These are phyloP conservation scores for Brasenia schreberi DNA, from an alignment of 164 flowering plant species.

Conservation along the genomic window DNA sequence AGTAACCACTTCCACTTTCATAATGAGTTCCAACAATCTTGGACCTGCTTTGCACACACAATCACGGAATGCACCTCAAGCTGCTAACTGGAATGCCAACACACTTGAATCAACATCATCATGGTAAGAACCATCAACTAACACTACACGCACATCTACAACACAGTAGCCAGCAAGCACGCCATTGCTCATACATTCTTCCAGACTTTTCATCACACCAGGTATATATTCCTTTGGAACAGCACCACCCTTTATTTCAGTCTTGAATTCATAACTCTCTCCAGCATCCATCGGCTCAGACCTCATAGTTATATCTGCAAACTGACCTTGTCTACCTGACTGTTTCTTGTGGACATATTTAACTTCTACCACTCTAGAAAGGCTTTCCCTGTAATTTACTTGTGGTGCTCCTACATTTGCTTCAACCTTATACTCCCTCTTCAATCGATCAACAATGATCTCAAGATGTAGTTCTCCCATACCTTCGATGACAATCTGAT, in stretches of 20 bases:
- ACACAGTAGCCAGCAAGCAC: slow-evolving; percentile 3
- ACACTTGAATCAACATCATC: slow-evolving; percentile 90
- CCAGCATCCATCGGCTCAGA: slow-evolving; percentile 64
- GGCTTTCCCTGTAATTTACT: slow-evolving; percentile 23
- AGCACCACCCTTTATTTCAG: slow-evolving; percentile 15
- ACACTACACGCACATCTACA: slow-evolving; percentile 77
- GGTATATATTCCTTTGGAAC: no score
- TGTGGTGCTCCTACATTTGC: slow-evolving; percentile 6
- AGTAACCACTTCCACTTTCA: slow-evolving; percentile 93
- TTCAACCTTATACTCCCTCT: slow-evolving; percentile 82
- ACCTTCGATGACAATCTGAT: slow-evolving; percentile 14
- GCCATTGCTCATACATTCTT: no score
- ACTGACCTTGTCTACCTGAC: slow-evolving; percentile 19
- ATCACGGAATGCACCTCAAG: slow-evolving; percentile 85
- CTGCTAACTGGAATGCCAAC: slow-evolving; percentile 90
- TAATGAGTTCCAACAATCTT: slow-evolving; percentile 78
- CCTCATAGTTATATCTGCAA: slow-evolving; percentile 78
- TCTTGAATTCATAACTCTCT: slow-evolving; percentile 85
- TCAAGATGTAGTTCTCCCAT: no score
- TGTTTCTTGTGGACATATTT: slow-evolving; percentile 92
- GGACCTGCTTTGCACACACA: slow-evolving; percentile 79
- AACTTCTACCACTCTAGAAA: slow-evolving; percentile 61
- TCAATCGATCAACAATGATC: slow-evolving; percentile 34
- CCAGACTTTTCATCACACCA: no score
- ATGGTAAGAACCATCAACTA: slow-evolving; percentile 83